Conservation (phyloP, 495 filamentous ascomycete genomes). For the Thozetella sp. region DNA sequence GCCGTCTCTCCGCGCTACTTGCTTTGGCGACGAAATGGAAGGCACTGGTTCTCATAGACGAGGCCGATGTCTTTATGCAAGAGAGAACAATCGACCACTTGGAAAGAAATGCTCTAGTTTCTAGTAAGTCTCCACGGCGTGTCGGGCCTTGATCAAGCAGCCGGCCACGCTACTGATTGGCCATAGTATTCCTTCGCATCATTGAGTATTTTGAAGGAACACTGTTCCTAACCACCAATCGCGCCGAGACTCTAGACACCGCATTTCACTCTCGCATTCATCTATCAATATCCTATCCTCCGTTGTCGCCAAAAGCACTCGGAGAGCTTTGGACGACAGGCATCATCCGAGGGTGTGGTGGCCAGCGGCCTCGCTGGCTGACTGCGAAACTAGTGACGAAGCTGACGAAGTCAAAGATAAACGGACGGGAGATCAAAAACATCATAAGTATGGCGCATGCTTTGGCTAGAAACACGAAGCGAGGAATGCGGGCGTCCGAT, state of each 20-base stretch:
- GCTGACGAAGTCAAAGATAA: neutral
- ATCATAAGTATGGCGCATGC: neutral
- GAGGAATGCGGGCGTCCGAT: neutral
- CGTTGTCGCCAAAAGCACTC: neutral
- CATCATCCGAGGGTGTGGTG: neutral
- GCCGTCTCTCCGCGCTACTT: constrained; percentile 13
- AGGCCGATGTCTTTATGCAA: constrained; percentile 50
- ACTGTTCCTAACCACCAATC: constrained; percentile 76
- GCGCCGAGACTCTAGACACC: constrained; percentile 66
- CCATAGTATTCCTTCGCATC: constrained; percentile 8
- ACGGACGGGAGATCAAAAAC: neutral
- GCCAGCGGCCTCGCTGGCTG: neutral
- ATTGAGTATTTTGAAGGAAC: constrained; percentile 81
- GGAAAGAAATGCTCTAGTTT: constrained; percentile 44
- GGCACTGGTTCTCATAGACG: constrained; percentile 45
- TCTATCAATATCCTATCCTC: constrained; percentile 3
- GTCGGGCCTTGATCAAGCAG: neutral
- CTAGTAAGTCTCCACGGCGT: constrained; percentile 6
- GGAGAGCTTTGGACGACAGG: neutral
- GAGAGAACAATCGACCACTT: constrained; percentile 31
- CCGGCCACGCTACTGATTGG: neutral
- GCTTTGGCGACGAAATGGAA: constrained; percentile 39
- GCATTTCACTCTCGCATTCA: constrained; percentile 38
- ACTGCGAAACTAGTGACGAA: neutral
- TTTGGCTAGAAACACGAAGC: neutral